phyloP scores from a whole-genome alignment of 2,329 filamentous ascomycete species.

The Hymenoscyphus repandus region DNA sequence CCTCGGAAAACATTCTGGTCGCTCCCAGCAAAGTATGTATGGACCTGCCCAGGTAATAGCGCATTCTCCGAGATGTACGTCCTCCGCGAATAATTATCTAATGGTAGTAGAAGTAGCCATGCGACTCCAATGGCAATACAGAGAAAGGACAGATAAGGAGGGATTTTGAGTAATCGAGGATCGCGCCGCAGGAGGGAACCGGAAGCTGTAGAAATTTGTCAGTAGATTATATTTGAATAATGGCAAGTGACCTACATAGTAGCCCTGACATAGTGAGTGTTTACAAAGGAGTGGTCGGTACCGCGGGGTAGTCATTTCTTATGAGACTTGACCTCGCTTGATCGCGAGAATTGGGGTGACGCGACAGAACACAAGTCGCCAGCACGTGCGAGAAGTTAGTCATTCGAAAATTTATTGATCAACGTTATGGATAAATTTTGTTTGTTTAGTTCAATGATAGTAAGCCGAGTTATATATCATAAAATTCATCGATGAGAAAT shows the following conservation, averaged over 20 bases:
- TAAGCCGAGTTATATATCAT: too few relatives aligned
- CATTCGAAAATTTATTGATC: neutral
- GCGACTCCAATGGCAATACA: conserved; percentile 79
- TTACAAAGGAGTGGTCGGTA: neutral
- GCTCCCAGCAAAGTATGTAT: conserved; percentile 95
- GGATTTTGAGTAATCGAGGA: conserved; percentile 74
- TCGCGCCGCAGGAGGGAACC: conserved; percentile 70
- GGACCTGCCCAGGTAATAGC: conserved; percentile 88
- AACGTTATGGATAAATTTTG: too few relatives aligned
- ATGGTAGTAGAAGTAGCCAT: conserved; percentile 85
- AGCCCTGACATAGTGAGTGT: conserved; percentile 12
- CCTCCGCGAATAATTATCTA: conserved; percentile 82
- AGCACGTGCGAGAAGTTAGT: too few relatives aligned
- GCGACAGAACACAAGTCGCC: conserved; percentile 6
- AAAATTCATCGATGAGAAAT: too few relatives aligned
- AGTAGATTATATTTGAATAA: conserved; percentile 5
- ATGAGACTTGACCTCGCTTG: neutral
- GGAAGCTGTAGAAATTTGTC: conserved; percentile 36
- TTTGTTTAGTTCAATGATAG: too few relatives aligned
- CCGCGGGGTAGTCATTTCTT: neutral
- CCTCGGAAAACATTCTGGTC: conserved; percentile 93
- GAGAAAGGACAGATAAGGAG: conserved; percentile 80
- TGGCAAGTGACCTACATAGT: conserved; percentile 18
- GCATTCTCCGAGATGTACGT: conserved; percentile 99
- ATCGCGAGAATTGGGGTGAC: conserved; percentile 8